A percentile compares a stretch with the other conserved stretches of the same genome.
Evolutionary conservation across 208 protist species (phyloP).

Genomic region (Plasmodiophora brassicae): DNA sequence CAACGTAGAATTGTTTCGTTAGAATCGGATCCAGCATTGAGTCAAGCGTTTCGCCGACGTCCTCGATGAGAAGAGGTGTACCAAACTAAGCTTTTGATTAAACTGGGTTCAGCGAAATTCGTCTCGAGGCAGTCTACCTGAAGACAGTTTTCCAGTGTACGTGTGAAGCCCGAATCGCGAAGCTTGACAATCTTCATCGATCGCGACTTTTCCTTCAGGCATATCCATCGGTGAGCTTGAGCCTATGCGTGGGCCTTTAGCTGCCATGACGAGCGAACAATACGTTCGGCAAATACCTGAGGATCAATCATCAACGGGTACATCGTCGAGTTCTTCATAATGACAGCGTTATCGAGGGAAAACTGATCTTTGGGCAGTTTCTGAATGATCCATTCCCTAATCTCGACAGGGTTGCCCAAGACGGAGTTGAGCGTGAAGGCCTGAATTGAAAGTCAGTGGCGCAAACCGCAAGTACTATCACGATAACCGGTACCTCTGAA

Average conservation of each 20-base stretch:
- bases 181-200: constrained; percentile 86
- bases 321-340: constrained; percentile 80
- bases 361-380: constrained; percentile 44
- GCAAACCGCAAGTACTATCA: too few species aligned
- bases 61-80: constrained; percentile 88
- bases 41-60: constrained; percentile 86
- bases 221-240: constrained; percentile 70
- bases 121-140: too few species aligned
- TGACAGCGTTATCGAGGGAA: constrained; percentile 47
- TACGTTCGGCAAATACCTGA: constrained; percentile 62
- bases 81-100: constrained; percentile 90
- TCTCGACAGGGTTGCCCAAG: constrained; percentile 34
- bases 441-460: too few species aligned
- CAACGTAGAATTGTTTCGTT: constrained; percentile 42
- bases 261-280: not conserved
- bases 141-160: constrained; percentile 72
- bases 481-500: not conserved
- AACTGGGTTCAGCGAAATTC: too few species aligned
- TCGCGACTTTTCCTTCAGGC: constrained; percentile 78
- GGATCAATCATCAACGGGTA: constrained; percentile 98
- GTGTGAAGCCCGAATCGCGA: constrained; percentile 74
- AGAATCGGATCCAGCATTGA: constrained; percentile 88
- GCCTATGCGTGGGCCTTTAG: not conserved
- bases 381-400: constrained; percentile 29
- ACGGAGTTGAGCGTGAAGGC: not conserved